Conservation (phyloP, 345 rosid genomes). For the Populus nigra region DNA sequence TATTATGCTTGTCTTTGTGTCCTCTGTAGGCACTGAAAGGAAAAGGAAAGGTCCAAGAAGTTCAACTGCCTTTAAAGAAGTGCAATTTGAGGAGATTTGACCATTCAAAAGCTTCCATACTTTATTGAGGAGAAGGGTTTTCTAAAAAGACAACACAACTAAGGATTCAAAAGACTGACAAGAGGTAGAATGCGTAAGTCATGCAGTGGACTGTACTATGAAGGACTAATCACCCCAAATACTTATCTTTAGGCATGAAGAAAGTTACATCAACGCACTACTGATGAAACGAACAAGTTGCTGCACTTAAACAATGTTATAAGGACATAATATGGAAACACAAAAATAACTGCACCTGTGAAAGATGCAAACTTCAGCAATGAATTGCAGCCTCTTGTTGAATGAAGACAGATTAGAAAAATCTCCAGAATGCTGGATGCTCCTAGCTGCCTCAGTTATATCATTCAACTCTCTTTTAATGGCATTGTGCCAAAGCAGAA, state of each 20-base stretch:
- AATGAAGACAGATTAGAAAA: slow-evolving; percentile 48
- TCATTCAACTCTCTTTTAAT: slow-evolving; percentile 49
- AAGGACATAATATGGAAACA: background rate
- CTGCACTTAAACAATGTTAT: background rate
- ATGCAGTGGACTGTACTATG: background rate
- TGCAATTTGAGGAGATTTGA: background rate
- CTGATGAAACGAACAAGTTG: background rate
- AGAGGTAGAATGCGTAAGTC: background rate
- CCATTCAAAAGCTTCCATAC: background rate
- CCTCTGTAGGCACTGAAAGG: background rate
- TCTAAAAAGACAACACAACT: background rate
- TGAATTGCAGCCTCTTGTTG: slow-evolving; percentile 56
- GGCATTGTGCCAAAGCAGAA: slow-evolving; percentile 62
- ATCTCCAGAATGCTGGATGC: slow-evolving; percentile 47
- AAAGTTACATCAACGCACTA: background rate
- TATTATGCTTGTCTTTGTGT: background rate
- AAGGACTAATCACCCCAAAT: background rate
- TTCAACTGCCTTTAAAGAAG: background rate
- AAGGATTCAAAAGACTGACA: background rate
- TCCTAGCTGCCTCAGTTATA: slow-evolving; percentile 50
- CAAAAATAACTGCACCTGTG: slow-evolving; percentile 43
- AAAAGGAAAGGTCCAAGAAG: background rate
- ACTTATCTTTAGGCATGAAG: background rate
- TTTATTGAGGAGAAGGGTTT: background rate
- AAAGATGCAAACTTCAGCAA: slow-evolving; percentile 63